phyloP scores from a whole-genome alignment of 1,284 basidiomycete genomes.

The Cryptococcus sp. region DNA sequence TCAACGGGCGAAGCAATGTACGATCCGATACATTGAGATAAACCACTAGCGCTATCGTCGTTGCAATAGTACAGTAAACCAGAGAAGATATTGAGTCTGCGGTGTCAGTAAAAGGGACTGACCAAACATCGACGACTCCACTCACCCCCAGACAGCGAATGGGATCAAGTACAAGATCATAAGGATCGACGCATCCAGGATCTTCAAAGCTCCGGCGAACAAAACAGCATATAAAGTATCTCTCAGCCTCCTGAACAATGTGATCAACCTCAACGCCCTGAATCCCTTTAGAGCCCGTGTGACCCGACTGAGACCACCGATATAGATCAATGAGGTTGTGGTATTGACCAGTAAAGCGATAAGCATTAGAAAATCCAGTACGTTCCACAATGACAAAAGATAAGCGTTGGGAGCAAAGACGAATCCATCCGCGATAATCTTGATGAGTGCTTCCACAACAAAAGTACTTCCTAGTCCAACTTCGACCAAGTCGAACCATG shows the following conservation, averaged over 20 bases:
- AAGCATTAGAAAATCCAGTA: constrained; percentile 84
- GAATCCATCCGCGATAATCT: constrained; percentile 89
- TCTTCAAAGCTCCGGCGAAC: constrained; percentile 78
- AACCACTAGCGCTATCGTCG: constrained; percentile 59
- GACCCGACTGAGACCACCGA: constrained; percentile 74
- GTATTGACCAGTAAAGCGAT: constrained; percentile 77
- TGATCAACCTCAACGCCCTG: constrained; percentile 83
- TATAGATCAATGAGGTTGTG: constrained; percentile 67
- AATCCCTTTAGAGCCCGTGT: constrained; percentile 86
- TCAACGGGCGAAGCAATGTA: constrained; percentile 53
- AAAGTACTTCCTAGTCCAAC: constrained; percentile 70
- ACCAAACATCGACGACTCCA: not conserved
- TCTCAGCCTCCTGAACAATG: constrained; percentile 78
- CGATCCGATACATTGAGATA: constrained; percentile 69
- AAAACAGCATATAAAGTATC: constrained; percentile 88
- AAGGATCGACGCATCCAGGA: constrained; percentile 86
- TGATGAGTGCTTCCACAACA: constrained; percentile 76
- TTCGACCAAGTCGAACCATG: constrained; percentile 89
- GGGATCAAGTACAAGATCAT: constrained; percentile 94
- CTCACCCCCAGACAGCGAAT: constrained; percentile 86
- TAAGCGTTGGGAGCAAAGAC: constrained; percentile 93
- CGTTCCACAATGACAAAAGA: constrained; percentile 85
- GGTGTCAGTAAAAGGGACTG: not conserved
- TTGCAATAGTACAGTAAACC: constrained; percentile 84
- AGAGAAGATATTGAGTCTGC: constrained; percentile 75